Evolutionary conservation across 2,329 filamentous ascomycete genomes (phyloP).

Genomic region (Orbilia javanica): DNA sequence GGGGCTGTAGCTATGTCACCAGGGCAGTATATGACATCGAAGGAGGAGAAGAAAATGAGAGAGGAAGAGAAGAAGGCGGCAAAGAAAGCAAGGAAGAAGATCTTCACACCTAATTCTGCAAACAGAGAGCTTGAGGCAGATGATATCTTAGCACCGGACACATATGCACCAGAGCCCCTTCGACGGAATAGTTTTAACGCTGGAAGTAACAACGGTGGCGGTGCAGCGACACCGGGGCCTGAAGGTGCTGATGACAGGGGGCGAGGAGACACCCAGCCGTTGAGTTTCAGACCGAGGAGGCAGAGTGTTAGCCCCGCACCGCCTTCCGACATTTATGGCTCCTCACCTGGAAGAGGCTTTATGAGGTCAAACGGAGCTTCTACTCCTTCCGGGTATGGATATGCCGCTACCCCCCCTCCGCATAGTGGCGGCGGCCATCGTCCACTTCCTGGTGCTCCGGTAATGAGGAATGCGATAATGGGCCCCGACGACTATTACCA

Average conservation of each 20-base stretch:
- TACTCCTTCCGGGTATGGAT: slow-evolving; percentile 37
- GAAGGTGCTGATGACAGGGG: not conserved
- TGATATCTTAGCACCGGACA: slow-evolving; percentile 61
- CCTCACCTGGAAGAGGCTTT: slow-evolving; percentile 41
- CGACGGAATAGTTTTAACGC: slow-evolving; percentile 31
- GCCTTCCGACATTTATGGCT: slow-evolving; percentile 33
- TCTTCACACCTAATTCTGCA: slow-evolving; percentile 54
- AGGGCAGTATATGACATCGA: slow-evolving; percentile 54
- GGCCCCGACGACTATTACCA: slow-evolving; percentile 52
- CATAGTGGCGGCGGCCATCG: slow-evolving; percentile 14
- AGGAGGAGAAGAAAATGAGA: slow-evolving; percentile 49
- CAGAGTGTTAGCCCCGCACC: slow-evolving; percentile 42
- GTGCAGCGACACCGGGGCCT: not conserved
- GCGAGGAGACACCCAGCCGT: slow-evolving; percentile 21
- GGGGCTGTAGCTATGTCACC: slow-evolving; percentile 46
- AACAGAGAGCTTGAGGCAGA: slow-evolving; percentile 60
- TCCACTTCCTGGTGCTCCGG: slow-evolving; percentile 47
- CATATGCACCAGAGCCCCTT: slow-evolving; percentile 61
- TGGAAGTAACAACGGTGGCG: slow-evolving; percentile 1
- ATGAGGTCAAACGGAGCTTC: slow-evolving; percentile 33
- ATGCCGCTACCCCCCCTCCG: slow-evolving; percentile 8
- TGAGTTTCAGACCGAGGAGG: slow-evolving; percentile 45
- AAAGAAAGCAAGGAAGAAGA: slow-evolving; percentile 60
- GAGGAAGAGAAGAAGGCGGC: slow-evolving; percentile 56
- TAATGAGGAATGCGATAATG: slow-evolving; percentile 58